Evolutionary conservation across 495 filamentous ascomycete species (phyloP).

Genomic region (Aspergillus hancockii): DNA sequence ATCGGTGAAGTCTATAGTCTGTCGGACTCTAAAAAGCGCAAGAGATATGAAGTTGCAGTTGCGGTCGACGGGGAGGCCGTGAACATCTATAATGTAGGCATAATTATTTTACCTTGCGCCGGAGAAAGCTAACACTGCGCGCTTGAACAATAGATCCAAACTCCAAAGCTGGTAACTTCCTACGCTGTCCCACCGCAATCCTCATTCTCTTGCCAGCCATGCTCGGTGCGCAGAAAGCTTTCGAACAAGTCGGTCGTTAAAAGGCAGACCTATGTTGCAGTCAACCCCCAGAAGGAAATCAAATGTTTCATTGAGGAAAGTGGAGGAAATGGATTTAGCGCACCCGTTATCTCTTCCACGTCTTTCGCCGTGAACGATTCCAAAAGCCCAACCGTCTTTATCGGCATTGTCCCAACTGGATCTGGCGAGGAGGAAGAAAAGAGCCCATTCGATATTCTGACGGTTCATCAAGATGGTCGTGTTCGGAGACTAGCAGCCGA

Average conservation of each 20-base stretch:
- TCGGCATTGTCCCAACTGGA: conserved; percentile 40
- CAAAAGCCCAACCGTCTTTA: conserved; percentile 40
- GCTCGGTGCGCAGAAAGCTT: conserved; percentile 66
- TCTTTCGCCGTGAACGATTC: conserved; percentile 43
- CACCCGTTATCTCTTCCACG: conserved; percentile 43
- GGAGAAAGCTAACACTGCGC: neutral
- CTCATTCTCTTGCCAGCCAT: conserved; percentile 73
- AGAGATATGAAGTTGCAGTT: conserved; percentile 80
- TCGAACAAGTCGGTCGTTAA: conserved; percentile 51
- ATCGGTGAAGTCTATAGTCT: conserved; percentile 72
- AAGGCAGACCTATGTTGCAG: conserved; percentile 69
- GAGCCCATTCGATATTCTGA: conserved; percentile 43
- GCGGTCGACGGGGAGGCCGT: conserved; percentile 89
- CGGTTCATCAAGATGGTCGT: conserved; percentile 48
- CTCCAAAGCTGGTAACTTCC: conserved; percentile 76
- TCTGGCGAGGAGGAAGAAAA: conserved; percentile 25
- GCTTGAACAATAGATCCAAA: conserved; percentile 61
- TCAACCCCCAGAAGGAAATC: conserved; percentile 48
- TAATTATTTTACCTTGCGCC: neutral
- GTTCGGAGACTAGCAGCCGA: conserved; percentile 43
- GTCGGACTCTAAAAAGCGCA: conserved; percentile 75
- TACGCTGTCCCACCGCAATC: conserved; percentile 84
- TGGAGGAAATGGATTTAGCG: conserved; percentile 32
- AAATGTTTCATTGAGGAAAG: conserved; percentile 56
- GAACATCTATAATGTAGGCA: conserved; percentile 85